Evolutionary conservation across 331 rosid species (phyloP), one percentile per base, ranked within the genome.

Genomic region (Malus hybrid): DNA sequence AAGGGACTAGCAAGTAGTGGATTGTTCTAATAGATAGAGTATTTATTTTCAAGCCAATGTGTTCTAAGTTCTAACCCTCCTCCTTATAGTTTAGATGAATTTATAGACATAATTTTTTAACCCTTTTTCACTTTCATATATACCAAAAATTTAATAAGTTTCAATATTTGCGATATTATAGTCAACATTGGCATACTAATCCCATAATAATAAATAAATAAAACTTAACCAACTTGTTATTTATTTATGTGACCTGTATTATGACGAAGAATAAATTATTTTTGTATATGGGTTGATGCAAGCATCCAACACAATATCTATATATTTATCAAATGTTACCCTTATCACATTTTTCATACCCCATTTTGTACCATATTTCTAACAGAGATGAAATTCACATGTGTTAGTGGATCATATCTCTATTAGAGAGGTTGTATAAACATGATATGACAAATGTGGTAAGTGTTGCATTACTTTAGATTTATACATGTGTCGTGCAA

Each of bases 381-480:
- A 31, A 31, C 2, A 31, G 32, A 31, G 32, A 31, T 31, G 5
- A 31, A 31, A 31, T 31, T 31, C 32, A 31, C 32, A 31, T 31
- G 46, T 39, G 46, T 9, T 39, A 10, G 46, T 39, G 4, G 1
- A 0, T 3, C 12, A 0, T 36, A 39, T 1, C 12, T 39, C 1
- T 39, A 39, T 39, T 39, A 39, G 13, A 39, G 1, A 39, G 46
- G 46, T 39, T 39, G 46, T 10, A 39, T 39, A 39, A 10, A 24
- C 24, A 1, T 24, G 24, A 24, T 24, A 24, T 24, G 24, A 24
- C 24, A 24, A 22, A 39, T 8, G 46, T 39, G 4, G 46, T 39
- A 39, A 39, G 12, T 10, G 13, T 39, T 54, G 60, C 22, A 54
- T 16, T 16, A 54, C 60, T 9, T 19, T 54, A 54, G 7, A 54